Evolutionary conservation across 176 grass and related monocot species (phyloP).

Genomic region (Poa annua): DNA sequence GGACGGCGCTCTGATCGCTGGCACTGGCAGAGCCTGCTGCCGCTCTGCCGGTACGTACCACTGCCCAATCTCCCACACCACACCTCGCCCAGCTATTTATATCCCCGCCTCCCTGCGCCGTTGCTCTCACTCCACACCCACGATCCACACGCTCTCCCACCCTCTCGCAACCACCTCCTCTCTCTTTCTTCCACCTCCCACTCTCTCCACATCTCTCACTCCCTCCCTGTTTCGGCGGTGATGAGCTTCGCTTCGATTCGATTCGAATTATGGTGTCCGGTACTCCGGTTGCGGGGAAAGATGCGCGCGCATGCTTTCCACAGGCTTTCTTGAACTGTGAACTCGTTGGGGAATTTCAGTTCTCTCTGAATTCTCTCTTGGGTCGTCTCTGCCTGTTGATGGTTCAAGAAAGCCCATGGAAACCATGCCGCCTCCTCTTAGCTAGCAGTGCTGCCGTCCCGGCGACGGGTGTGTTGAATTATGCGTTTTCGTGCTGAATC

Average conservation of each 20-base stretch:
- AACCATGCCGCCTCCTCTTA: slow-evolving; percentile 47
- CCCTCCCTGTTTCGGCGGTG: no score
- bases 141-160: neutral
- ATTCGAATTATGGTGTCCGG: neutral
- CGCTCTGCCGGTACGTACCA: neutral
- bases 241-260: no score
- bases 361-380: no score
- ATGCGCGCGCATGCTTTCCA: slow-evolving; percentile 80
- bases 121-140: slow-evolving; percentile 49
- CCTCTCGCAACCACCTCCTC: slow-evolving; percentile 40
- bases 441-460: no score
- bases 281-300: slow-evolving; percentile 23
- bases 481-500: neutral
- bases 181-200: neutral
- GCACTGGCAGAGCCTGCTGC: neutral
- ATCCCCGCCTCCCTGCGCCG: slow-evolving; percentile 47
- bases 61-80: neutral
- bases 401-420: slow-evolving; percentile 97
- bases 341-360: slow-evolving; percentile 38
- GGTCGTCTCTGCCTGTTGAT: slow-evolving; percentile 67
- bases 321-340: slow-evolving; percentile 99
- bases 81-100: slow-evolving; percentile 59
- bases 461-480: no score
- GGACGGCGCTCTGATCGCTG: slow-evolving; percentile 20
- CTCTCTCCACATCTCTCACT: no score